phyloP scores from a whole-genome alignment of 805 yeast genomes.

The Saccharomycopsis babjevae region DNA sequence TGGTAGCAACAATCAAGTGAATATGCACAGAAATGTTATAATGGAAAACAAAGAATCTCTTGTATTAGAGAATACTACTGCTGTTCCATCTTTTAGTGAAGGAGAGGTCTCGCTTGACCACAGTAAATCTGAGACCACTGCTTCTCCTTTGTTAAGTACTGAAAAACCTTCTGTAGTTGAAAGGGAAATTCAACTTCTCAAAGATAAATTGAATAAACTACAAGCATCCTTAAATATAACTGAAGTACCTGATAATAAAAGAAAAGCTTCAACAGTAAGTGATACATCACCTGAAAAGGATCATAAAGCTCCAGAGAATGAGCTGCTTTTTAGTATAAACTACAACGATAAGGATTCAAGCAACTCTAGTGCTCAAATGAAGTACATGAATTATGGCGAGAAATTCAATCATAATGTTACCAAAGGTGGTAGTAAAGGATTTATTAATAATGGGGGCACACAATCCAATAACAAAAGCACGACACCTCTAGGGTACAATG shows the following conservation, averaged over 20 bases:
- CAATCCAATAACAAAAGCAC: background rate
- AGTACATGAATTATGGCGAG: background rate
- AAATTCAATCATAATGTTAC: background rate
- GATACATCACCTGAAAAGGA: background rate
- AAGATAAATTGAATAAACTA: constrained; percentile 10
- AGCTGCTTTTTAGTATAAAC: background rate
- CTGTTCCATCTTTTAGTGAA: background rate
- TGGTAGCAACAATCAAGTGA: background rate
- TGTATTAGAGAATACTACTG: background rate
- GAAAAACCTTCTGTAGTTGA: background rate
- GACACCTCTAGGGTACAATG: background rate
- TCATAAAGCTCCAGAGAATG: background rate
- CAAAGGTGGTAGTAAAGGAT: background rate
- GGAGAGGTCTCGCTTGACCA: background rate
- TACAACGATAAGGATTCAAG: background rate
- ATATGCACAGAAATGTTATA: background rate
- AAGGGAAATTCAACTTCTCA: constrained; percentile 9
- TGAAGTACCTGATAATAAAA: constrained; percentile 1
- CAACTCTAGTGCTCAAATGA: background rate
- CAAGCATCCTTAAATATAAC: constrained; percentile 12
- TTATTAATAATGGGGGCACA: background rate
- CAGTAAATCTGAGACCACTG: background rate
- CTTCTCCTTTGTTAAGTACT: background rate
- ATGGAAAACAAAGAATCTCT: background rate
- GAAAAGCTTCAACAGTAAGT: background rate